phyloP scores from a whole-genome alignment of 257 asterid species.

The Solanum boliviense region DNA sequence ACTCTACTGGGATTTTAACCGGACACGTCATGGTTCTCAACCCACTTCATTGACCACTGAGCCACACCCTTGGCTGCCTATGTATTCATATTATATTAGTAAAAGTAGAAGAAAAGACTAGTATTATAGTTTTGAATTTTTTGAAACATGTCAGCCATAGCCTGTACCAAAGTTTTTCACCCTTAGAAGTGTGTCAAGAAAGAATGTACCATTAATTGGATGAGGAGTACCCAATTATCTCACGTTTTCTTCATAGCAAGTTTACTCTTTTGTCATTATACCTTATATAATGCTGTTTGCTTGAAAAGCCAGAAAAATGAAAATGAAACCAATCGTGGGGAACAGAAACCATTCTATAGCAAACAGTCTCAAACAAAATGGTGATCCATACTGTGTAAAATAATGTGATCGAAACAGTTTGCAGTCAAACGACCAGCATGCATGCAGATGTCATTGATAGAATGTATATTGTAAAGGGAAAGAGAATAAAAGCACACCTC shows the following conservation, averaged over 20 bases:
- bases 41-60: background rate
- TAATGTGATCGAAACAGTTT: background rate
- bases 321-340: background rate
- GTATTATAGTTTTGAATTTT: background rate
- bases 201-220: background rate
- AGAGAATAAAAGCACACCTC: slow-evolving; percentile 29
- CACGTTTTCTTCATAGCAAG: background rate
- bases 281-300: background rate
- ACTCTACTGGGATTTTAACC: background rate
- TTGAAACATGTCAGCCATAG: background rate
- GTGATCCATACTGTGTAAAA: background rate
- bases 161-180: background rate
- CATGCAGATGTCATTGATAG: background rate
- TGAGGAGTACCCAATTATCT: background rate
- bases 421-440: background rate
- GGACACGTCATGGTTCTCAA: background rate
- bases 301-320: background rate
- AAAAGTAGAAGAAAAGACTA: background rate
- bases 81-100: background rate
- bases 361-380: background rate
- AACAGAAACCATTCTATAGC: background rate
- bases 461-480: background rate
- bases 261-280: background rate
- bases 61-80: background rate
- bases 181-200: background rate